phyloP scores from a whole-genome alignment of 257 asterid species.

The Solanum chmielewskii region DNA sequence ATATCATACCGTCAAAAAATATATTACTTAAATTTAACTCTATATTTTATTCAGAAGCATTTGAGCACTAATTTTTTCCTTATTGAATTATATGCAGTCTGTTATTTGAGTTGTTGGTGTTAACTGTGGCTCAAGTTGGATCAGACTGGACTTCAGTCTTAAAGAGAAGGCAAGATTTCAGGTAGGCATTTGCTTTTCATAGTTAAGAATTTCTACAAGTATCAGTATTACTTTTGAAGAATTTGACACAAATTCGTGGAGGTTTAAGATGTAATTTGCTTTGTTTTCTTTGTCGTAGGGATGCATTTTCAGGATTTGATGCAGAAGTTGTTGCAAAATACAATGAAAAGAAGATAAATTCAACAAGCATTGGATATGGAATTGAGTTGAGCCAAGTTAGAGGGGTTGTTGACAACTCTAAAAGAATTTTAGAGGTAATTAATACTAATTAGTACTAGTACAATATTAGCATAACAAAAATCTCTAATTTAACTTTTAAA shows the following conservation, averaged over 20 bases:
- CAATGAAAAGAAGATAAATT: slow-evolving; percentile 46
- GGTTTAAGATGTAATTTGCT: background rate
- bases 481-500: background rate
- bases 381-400: slow-evolving; percentile 51
- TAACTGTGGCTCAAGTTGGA: slow-evolving; percentile 83
- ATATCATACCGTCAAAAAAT: too few species aligned
- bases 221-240: background rate
- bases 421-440: slow-evolving; percentile 50
- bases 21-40: too few species aligned
- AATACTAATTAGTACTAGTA: background rate
- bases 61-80: background rate
- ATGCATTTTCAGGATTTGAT: slow-evolving; percentile 62
- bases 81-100: slow-evolving; percentile 24
- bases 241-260: background rate
- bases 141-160: slow-evolving; percentile 71
- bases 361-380: slow-evolving; percentile 31
- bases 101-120: slow-evolving; percentile 59
- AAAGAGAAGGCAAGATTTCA: slow-evolving; percentile 48
- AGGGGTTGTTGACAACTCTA: slow-evolving; percentile 71
- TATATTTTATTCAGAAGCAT: background rate
- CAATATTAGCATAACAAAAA: background rate
- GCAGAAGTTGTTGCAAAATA: slow-evolving; percentile 45
- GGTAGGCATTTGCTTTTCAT: slow-evolving; percentile 6
- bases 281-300: slow-evolving; percentile 12
- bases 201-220: background rate